Conservation (phyloP, 2,329 filamentous ascomycete genomes). For the Xylariaceae sp. region DNA sequence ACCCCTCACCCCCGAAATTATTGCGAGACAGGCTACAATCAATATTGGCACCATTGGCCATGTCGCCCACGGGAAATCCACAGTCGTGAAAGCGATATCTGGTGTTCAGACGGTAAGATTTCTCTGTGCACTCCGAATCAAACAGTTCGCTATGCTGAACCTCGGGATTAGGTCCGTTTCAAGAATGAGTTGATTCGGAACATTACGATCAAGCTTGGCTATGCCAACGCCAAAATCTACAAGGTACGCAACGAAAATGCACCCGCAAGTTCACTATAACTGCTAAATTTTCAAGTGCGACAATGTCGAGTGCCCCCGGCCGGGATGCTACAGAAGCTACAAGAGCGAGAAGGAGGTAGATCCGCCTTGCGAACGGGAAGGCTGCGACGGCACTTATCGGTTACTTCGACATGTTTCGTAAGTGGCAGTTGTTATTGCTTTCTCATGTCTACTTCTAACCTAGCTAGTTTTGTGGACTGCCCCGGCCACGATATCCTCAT, state of each 20-base stretch:
- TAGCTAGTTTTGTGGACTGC: slow-evolving; percentile 88
- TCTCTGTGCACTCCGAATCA: slow-evolving; percentile 98
- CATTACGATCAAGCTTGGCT: slow-evolving; percentile 74
- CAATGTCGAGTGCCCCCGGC: slow-evolving; percentile 86
- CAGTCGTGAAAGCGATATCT: slow-evolving; percentile 98
- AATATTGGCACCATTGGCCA: slow-evolving; percentile 99
- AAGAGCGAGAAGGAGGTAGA: slow-evolving; percentile 99
- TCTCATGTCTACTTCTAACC: slow-evolving; percentile 1
- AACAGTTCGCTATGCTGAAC: no score
- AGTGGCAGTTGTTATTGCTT: slow-evolving; percentile 47
- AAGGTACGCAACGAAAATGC: no score
- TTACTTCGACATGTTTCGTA: slow-evolving; percentile 91
- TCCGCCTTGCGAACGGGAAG: slow-evolving; percentile 91
- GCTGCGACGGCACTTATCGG: slow-evolving; percentile 85
- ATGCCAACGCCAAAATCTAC: slow-evolving; percentile 30
- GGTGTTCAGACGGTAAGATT: slow-evolving; percentile 99
- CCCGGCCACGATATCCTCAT: slow-evolving; percentile 99
- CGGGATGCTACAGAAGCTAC: slow-evolving; percentile 94
- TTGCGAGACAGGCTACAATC: slow-evolving; percentile 96
- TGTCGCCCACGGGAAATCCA: slow-evolving; percentile 98
- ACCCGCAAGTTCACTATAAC: slow-evolving; percentile 99
- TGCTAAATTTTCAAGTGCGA: slow-evolving; percentile 99
- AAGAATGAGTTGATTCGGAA: slow-evolving; percentile 98
- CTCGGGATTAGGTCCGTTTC: no score
- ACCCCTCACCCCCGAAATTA: slow-evolving; percentile 94